Base-by-base conservation (phyloP, 352 stramenopile species). In the Thraustochytrium sp. region DNA sequence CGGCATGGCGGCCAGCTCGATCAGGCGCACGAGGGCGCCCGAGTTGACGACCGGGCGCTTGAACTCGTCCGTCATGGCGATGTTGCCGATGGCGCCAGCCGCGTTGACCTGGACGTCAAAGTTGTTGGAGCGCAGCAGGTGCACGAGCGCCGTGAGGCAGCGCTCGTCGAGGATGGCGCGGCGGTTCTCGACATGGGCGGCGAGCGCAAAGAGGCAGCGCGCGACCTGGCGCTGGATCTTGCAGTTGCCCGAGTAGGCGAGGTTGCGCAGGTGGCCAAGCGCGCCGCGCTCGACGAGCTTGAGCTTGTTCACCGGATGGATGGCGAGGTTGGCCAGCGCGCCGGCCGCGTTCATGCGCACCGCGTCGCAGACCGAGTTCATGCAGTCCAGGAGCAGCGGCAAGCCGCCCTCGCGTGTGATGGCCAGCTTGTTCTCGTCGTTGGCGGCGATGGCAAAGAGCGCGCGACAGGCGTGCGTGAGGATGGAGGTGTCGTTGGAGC, bases 191-290 rank as follows among this genome's bases (percentile, higher is more conserved):
- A 61, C 51, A 26, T 80, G 68, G 5, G 68, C 68, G 3, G 68
- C 68, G n/a, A 80, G 53, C 34, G 68, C 68, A 26, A 80, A 80
- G 48, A 80, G 53, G 68, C 68, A 80, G 48, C 68, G 48, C 5
- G 68, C 68, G 18, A 80, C 68, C 40, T 80, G 68, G 3, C 68
- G 48, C 68, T 80, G 68, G 53, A 80, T 80, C 68, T 80, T 80
- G 68, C 21, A 31, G 51, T 80, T 80, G 34, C n/a, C 46, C 0
- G 51, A 80, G 68, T 48, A 80, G 26, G 68, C 68, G 3, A 80
- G 31, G 23, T 68, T 46, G 3, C 68, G 48, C 34, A 80, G 34
- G 18, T 80, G 31, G 1, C 44, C 23, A 13, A 80, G 68, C 23
- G 51, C 68, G 26, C 68, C 68, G 31, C 34, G 26, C 68, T 80